These are phyloP conservation scores for Neonectria hederae DNA, from an alignment of 2,329 filamentous ascomycete genomes.

Conservation along the genomic window DNA sequence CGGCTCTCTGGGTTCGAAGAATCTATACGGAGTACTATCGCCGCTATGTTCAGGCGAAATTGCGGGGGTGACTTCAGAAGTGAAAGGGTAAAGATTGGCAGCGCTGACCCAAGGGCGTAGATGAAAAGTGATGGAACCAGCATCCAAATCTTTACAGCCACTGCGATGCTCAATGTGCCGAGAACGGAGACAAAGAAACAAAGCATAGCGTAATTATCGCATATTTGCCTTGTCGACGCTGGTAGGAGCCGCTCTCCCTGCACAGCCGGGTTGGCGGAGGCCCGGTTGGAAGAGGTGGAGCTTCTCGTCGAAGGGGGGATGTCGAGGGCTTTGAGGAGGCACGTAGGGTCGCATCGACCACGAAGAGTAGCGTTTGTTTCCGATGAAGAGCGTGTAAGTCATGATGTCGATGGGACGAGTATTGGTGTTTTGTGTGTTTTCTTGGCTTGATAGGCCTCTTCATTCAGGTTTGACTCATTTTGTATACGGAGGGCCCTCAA, in stretches of 20 bases:
- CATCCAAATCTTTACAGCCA: slow-evolving; percentile 50
- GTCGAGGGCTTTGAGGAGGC: slow-evolving; percentile 52
- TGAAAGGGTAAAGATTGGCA: slow-evolving; percentile 61
- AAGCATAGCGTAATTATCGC: too few species aligned
- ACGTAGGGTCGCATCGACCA: slow-evolving; percentile 60
- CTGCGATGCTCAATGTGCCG: slow-evolving; percentile 55
- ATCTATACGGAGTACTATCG: too few species aligned
- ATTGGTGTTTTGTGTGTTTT: not conserved
- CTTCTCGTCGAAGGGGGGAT: slow-evolving; percentile 55
- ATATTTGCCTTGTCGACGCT: too few species aligned
- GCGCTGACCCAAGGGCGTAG: slow-evolving; percentile 59
- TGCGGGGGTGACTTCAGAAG: slow-evolving; percentile 58
- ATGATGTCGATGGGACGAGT: slow-evolving; percentile 33
- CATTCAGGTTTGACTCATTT: not conserved
- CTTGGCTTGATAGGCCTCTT: not conserved
- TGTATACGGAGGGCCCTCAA: not conserved
- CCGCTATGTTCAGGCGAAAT: too few species aligned
- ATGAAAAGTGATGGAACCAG: slow-evolving; percentile 55
- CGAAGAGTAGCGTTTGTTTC: slow-evolving; percentile 57
- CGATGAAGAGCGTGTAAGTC: slow-evolving; percentile 53
- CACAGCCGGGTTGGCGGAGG: slow-evolving; percentile 47
- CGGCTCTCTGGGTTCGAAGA: too few species aligned
- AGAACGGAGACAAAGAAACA: slow-evolving; percentile 41
- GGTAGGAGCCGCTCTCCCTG: too few species aligned
- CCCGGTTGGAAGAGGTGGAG: slow-evolving; percentile 47